These are phyloP conservation scores for Lophiostoma macrostomum DNA, from an alignment of 495 filamentous ascomycete species.

Conservation along the genomic window DNA sequence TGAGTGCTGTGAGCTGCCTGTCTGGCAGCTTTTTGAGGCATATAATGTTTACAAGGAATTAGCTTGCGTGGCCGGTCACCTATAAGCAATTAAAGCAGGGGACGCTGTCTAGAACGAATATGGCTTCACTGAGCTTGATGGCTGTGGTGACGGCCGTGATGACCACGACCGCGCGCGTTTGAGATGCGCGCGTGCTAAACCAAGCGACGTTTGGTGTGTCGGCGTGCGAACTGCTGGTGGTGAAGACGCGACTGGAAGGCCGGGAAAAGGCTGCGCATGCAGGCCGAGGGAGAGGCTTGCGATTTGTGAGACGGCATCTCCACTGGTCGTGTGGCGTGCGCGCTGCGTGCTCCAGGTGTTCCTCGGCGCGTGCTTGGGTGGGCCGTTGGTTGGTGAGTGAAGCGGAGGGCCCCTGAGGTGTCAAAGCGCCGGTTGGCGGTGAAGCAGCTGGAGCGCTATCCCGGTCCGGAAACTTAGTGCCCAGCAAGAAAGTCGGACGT, in stretches of 20 bases:
- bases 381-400: not conserved
- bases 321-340: not conserved
- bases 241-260: no score
- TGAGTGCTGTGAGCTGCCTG: not conserved
- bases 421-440: no score
- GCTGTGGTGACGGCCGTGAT: not conserved
- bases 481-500: no score
- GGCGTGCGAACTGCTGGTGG: not conserved
- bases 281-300: not conserved
- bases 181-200: constrained; percentile 1
- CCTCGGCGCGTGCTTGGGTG: not conserved
- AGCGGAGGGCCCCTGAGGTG: constrained; percentile 1
- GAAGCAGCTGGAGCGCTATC: constrained; percentile 6
- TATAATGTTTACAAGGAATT: constrained; percentile 9
- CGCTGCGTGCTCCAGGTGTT: constrained; percentile 6
- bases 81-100: not conserved
- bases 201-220: not conserved
- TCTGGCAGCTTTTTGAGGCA: constrained; percentile 10
- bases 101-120: not conserved
- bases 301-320: constrained; percentile 13
- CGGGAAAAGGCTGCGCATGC: no score
- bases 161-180: constrained; percentile 1
- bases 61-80: not conserved
- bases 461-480: no score
- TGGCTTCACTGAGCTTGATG: no score